Evolutionary conservation across 345 rosid genomes (phyloP), one percentile per base, ranked within the genome.

Genomic region (Excoecaria agallocha): DNA sequence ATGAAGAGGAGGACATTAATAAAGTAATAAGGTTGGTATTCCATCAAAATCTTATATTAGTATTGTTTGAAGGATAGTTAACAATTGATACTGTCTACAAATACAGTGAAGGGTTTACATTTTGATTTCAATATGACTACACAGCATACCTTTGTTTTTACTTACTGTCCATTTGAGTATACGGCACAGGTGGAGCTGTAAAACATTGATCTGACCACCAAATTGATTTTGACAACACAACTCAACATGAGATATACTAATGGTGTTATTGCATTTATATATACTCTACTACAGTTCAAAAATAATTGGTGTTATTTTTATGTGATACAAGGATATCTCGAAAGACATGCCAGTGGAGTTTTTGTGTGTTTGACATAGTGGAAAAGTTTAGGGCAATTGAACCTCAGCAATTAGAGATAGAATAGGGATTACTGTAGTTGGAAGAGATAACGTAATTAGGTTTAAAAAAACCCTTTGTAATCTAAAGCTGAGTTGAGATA

Each of bases 1-100:
- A 91, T 79, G 97, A 93, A 76, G 99, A 93, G 87, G 99, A 95
- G 63, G 99, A 95, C 82, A 95, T 95, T 70, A 93, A 93, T 86
- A 95, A 95, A 86, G 97, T 93, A 59, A 78, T 93, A 85, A 91
- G 98, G 99, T 95, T 67, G 68, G 74, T 60, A 17, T 49, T 16
- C 39, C 24, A 11, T 39, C 39, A 59, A 50, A 71, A 46, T 66
- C 58, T 46, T 49, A n/a, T 30, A 51, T 8, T 43, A 43, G 3
- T 52, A 17, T 8, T 8, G 2, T 63, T 66, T 5, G 65, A 24
- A 48, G 43, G 30, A 30, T 30, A 16, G 4, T 2, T 13, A 54
- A 20, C 13, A 12, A 61, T 16, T 8, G 12, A 38, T 48, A 19
- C 13, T 22, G 3, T 46, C 50, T 5, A 8, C 12, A 22, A 45